phyloP scores from a whole-genome alignment of 1,284 basidiomycete species.

The Fomitopsis betulina region DNA sequence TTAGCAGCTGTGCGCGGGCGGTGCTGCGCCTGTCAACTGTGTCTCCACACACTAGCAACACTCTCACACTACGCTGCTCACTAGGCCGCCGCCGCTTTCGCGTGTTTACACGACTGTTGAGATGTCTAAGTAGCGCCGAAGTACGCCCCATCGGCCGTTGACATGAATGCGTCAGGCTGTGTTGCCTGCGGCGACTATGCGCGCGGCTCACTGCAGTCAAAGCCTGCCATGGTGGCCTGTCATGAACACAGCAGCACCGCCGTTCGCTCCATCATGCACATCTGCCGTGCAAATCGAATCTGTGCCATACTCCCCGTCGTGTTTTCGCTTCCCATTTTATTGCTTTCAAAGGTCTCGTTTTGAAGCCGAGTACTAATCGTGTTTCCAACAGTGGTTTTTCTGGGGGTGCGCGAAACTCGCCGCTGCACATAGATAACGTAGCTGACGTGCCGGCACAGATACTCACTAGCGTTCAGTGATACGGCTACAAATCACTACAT shows the following conservation, averaged over 20 bases:
- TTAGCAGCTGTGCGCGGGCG: too few species aligned
- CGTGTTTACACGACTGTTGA: background rate
- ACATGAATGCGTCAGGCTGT: background rate
- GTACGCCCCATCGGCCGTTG: background rate
- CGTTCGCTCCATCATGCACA: too few species aligned
- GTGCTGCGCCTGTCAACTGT: too few species aligned
- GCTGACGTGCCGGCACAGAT: slow-evolving; percentile 17
- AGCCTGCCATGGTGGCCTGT: too few species aligned
- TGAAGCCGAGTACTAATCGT: background rate
- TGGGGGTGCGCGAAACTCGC: slow-evolving; percentile 31
- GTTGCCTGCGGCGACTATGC: too few species aligned
- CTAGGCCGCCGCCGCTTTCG: background rate
- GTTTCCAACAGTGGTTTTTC: slow-evolving; percentile 38
- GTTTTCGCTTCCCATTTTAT: too few species aligned
- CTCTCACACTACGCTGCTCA: too few species aligned
- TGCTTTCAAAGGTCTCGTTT: background rate
- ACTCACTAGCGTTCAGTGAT: slow-evolving; percentile 44
- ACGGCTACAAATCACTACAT: slow-evolving; percentile 38
- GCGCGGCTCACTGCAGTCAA: too few species aligned
- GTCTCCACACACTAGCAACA: background rate
- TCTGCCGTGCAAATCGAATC: too few species aligned
- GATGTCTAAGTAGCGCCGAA: background rate
- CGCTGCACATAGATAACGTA: background rate
- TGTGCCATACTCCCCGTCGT: too few species aligned
- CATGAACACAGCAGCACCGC: too few species aligned